Evolutionary conservation across 305 asterid species (phyloP), one percentile per base, ranked within the genome.

Genomic region (Caryopteris hybrid): DNA sequence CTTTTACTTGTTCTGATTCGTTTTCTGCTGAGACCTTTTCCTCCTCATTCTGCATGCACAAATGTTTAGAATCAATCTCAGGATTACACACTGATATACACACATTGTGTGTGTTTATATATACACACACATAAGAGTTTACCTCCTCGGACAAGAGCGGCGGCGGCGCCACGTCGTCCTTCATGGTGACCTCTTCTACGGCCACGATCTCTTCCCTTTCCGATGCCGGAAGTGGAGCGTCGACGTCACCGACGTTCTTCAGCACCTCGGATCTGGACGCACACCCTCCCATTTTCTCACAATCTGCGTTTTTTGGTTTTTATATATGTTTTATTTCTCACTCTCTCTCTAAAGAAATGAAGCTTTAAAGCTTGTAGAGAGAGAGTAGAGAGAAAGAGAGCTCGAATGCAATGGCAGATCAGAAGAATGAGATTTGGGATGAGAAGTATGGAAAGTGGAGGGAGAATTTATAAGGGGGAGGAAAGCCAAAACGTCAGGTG

Each of bases 271-370:
- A 64, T 74, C 66, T 85, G 14, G 85, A 80, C 4, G 82, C 68
- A 60, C 91, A 85, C 4, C 69, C 91, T 57, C 91, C 91, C 91
- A 85, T 84, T 50, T 31, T 68, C 57, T 65, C 68, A 33, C 68
- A 14, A 18, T 11, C 13, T 14, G 13, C 8, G 11, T 8, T 36
- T 36, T 36, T 6, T 7, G 6, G 2, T 8, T 2, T 36, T 2
- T 4, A 10, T 22, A 18, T 64, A 10, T 4, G 25, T 34, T 4
- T 11, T 8, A 3, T 5, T 14, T 52, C 57, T 51, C n/a, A 2
- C 48, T 27, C 70, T 27, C 36, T 61, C 67, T 20, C 69, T 61
- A 1, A 25, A 29, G 33, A n/a, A n/a, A n/a, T n/a, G n/a, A n/a
- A n/a, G n/a, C n/a, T n/a, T n/a, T n/a, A n/a, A n/a, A n/a, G n/a